phyloP scores from a whole-genome alignment of 495 filamentous ascomycete species.

The Penicillium egyptiacum region DNA sequence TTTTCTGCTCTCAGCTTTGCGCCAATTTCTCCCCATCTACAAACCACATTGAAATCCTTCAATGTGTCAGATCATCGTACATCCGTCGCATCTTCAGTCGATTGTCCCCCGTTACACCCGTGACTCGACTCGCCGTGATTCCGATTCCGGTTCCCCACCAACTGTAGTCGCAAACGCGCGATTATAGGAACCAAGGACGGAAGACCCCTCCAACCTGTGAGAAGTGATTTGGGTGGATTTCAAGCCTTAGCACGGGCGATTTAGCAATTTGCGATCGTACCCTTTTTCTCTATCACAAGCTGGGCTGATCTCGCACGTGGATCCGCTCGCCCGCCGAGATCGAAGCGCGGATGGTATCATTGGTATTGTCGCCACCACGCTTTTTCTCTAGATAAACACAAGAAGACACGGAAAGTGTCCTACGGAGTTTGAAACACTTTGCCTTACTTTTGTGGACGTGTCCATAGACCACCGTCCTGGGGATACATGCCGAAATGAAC shows the following conservation, averaged over 20 bases:
- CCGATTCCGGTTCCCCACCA: conserved; percentile 22
- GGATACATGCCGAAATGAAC: conserved; percentile 52
- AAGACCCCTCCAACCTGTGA: background rate
- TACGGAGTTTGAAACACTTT: conserved; percentile 3
- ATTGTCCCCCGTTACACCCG: conserved; percentile 31
- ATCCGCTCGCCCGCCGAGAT: conserved; percentile 21
- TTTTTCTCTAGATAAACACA: conserved; percentile 15
- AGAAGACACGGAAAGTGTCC: conserved; percentile 3
- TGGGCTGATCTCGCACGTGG: conserved; percentile 21
- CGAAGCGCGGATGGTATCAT: conserved; percentile 26
- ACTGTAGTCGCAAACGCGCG: conserved; percentile 28
- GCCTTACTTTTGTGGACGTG: conserved; percentile 2
- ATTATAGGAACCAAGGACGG: conserved; percentile 20
- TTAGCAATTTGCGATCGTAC: conserved; percentile 14
- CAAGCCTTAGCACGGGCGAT: background rate
- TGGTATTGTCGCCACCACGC: conserved; percentile 20
- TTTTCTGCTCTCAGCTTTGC: conserved; percentile 24
- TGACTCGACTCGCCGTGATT: conserved; percentile 20
- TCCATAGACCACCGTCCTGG: background rate
- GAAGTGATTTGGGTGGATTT: conserved; percentile 3
- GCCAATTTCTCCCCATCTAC: conserved; percentile 4
- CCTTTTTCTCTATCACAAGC: background rate
- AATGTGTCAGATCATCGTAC: conserved; percentile 27
- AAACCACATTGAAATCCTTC: conserved; percentile 18
- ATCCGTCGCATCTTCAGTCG: conserved; percentile 21